Conservation (phyloP, 192 early-diverging fungal genomes). For the Dispira simplex region DNA sequence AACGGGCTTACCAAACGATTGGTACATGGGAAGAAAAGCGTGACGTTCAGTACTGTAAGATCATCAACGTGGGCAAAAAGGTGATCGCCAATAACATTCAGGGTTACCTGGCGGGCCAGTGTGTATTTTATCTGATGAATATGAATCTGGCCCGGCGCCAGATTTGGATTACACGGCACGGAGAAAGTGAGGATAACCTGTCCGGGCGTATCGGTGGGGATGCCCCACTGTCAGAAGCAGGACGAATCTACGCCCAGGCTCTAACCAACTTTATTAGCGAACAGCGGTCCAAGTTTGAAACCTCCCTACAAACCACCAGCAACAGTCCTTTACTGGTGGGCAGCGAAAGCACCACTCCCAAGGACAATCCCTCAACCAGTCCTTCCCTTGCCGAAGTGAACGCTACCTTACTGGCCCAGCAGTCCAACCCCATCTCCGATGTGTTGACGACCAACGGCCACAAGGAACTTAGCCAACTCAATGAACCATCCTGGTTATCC, state of each 20-base stretch:
- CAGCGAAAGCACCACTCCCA: not conserved
- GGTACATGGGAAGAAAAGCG: conserved; percentile 66
- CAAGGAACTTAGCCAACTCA: too few species aligned
- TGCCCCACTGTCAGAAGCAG: conserved; percentile 54
- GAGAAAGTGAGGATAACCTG: conserved; percentile 79
- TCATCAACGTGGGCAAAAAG: conserved; percentile 94
- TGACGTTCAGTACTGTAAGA: conserved; percentile 82
- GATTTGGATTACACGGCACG: conserved; percentile 89
- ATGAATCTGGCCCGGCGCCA: conserved; percentile 74
- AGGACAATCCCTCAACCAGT: not conserved
- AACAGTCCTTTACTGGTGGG: not conserved
- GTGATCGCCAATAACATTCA: conserved; percentile 87
- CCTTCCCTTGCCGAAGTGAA: conserved; percentile 8
- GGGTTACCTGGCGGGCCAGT: conserved; percentile 85
- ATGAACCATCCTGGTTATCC: not conserved
- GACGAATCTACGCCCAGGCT: conserved; percentile 54
- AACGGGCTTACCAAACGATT: conserved; percentile 79
- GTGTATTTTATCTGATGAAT: conserved; percentile 97
- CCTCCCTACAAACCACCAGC: not conserved
- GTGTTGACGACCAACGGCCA: too few species aligned
- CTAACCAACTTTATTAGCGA: conserved; percentile 59
- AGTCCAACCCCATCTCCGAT: not conserved
- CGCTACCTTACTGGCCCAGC: conserved; percentile 1
- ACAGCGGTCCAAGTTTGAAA: conserved; percentile 21
- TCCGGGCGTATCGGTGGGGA: conserved; percentile 78